phyloP scores from a whole-genome alignment of 768 basidiomycete genomes.

The Chalciporus sphaerocephalus region DNA sequence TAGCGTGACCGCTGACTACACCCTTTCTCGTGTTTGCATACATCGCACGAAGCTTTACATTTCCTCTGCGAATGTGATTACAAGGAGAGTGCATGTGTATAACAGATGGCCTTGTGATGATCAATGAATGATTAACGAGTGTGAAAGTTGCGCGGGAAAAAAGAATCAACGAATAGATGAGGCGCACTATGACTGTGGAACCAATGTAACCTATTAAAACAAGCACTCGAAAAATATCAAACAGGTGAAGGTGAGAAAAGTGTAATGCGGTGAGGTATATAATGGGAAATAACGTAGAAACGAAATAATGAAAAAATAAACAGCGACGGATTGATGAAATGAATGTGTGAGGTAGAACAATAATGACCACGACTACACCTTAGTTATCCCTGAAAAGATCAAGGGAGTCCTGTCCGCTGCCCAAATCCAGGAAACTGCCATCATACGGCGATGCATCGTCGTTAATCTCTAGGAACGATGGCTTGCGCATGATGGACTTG shows the following conservation, averaged over 20 bases:
- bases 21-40: background rate
- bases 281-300: background rate
- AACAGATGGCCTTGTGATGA: background rate
- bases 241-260: background rate
- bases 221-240: constrained; percentile 3
- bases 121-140: no score
- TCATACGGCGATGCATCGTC: constrained; percentile 34
- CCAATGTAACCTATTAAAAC: constrained; percentile 15
- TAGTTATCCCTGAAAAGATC: constrained; percentile 34
- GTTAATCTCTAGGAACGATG: constrained; percentile 65
- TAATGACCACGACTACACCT: constrained; percentile 22
- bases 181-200: constrained; percentile 1
- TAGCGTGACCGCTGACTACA: background rate
- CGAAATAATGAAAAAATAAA: constrained; percentile 18
- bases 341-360: constrained; percentile 13
- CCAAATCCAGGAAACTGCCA: constrained; percentile 41
- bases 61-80: background rate
- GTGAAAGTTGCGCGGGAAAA: background rate
- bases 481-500: constrained; percentile 57
- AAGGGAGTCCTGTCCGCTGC: constrained; percentile 36
- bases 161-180: background rate
- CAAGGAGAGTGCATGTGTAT: background rate
- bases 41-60: background rate
- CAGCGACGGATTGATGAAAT: constrained; percentile 4
- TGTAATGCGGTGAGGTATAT: background rate